These are phyloP conservation scores for Yamadazyma diospyri DNA, from an alignment of 1,139 yeast genomes.

Conservation along the genomic window DNA sequence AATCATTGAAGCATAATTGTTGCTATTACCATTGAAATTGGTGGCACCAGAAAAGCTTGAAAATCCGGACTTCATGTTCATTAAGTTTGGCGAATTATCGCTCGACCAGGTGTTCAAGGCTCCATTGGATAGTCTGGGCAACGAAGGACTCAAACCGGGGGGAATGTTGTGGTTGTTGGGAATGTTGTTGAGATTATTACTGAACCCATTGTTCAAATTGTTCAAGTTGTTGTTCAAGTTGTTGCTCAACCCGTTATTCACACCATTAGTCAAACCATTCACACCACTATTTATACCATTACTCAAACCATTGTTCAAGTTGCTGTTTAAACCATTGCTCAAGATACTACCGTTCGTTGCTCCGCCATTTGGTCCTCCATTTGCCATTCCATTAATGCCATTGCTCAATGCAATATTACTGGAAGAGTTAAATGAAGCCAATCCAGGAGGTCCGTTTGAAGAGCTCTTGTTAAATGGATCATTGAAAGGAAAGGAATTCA, in stretches of 20 bases:
- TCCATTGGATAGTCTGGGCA: slow-evolving; percentile 5
- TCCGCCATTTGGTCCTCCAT: no score
- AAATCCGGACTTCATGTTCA: slow-evolving; percentile 7
- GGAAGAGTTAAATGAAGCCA: slow-evolving; percentile 8
- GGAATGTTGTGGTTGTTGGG: slow-evolving; percentile 20
- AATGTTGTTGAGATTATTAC: not conserved
- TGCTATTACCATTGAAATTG: slow-evolving; percentile 1
- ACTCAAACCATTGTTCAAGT: slow-evolving; percentile 2
- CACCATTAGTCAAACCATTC: not conserved
- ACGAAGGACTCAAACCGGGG: slow-evolving; percentile 9
- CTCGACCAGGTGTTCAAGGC: slow-evolving; percentile 3
- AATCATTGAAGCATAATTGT: slow-evolving; percentile 3
- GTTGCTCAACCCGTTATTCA: not conserved
- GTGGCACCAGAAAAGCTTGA: slow-evolving; percentile 3
- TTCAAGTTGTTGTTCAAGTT: not conserved
- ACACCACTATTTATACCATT: not conserved
- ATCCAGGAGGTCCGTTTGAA: slow-evolving; percentile 8
- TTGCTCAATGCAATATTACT: slow-evolving; percentile 6
- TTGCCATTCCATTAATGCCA: not conserved
- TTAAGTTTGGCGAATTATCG: slow-evolving; percentile 2
- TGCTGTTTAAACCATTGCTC: not conserved
- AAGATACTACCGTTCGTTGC: no score
- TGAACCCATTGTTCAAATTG: not conserved
- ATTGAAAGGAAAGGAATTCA: slow-evolving; percentile 5
- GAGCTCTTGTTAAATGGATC: slow-evolving; percentile 7